Evolutionary conservation across 106 monocot species (phyloP), one percentile per base, ranked within the genome.

Genomic region (Dendrobium chrysotoxum): DNA sequence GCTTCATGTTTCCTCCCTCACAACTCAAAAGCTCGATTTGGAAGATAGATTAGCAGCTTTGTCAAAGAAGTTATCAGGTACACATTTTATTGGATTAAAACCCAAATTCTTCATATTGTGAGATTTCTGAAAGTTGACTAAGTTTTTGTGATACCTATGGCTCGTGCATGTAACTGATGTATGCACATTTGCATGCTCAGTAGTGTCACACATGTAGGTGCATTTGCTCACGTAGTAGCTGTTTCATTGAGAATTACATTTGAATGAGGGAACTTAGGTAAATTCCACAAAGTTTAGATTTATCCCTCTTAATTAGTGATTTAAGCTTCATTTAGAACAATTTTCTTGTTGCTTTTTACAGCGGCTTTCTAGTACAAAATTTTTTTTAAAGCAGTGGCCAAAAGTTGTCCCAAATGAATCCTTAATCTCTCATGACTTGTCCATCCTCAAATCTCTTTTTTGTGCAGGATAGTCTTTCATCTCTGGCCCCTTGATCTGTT

Each of bases 31-130:
- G 75, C 88, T 86, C 85, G 88, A 91, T 50, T 71, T 99, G 41
- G 99, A 99, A 90, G 90, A 90, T 76, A 89, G 67, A 73, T 45
- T 93, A 55, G 77, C 66, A 75, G 81, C 87, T 79, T 81, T 95
- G 75, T 82, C 88, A 72, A 84, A 89, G 74, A 89, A 90, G 86
- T 21, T 83, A n/a, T 80, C 93, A 91, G 98, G 98, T 99, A 87
- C 3, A 46, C 21, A 26, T 47, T 45, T 46, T 25, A 47, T 42
- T 74, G 74, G 4, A 74, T 70, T 35, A 70, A 35, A 35, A 35
- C 9, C 25, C 31, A 23, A 70, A 35, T 67, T 70, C 30, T 35
- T 4, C 15, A 70, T 70, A 35, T 31, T 70, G 21, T 61, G 61
- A 0, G 5, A 4, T 3, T 61, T 23, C 1, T 61, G 23, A 61